phyloP scores from a whole-genome alignment of 2,329 filamentous ascomycete genomes.

The Ophiobolus disseminans region DNA sequence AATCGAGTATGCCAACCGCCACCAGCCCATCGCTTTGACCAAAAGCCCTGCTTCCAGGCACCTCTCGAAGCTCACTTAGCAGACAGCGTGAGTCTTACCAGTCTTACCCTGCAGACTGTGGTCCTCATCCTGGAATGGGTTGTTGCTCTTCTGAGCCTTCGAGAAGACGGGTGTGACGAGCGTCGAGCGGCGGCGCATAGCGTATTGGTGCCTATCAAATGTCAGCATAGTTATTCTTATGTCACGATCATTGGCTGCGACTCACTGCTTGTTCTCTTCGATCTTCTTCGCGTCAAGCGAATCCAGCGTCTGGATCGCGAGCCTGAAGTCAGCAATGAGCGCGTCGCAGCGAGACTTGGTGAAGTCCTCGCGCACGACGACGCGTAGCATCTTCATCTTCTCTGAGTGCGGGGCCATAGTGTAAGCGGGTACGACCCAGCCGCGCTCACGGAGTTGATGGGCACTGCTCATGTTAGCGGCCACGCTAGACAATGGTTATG shows the following conservation, averaged over 20 bases:
- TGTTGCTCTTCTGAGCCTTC: slow-evolving; percentile 39
- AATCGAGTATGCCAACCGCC: too few species aligned
- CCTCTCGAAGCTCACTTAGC: too few species aligned
- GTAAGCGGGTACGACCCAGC: slow-evolving; percentile 95
- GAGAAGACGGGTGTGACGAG: slow-evolving; percentile 36
- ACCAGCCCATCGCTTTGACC: too few species aligned
- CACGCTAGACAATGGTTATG: slow-evolving; percentile 31
- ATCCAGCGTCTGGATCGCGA: slow-evolving; percentile 74
- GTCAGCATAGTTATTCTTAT: too few species aligned
- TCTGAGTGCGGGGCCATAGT: slow-evolving; percentile 93
- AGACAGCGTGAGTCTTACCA: slow-evolving; percentile 88
- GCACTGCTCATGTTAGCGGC: slow-evolving; percentile 54
- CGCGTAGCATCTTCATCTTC: slow-evolving; percentile 85
- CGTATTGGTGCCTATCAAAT: slow-evolving; percentile 23
- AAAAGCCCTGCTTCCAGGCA: too few species aligned
- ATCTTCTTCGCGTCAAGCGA: slow-evolving; percentile 76
- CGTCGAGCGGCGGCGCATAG: slow-evolving; percentile 37
- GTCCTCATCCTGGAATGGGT: slow-evolving; percentile 75
- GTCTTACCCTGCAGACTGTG: slow-evolving; percentile 90
- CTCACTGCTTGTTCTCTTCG: slow-evolving; percentile 70
- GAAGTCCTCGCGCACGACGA: slow-evolving; percentile 94
- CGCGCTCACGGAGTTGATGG: slow-evolving; percentile 82
- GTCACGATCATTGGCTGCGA: not conserved
- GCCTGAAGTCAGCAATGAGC: slow-evolving; percentile 78
- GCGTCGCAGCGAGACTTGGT: slow-evolving; percentile 80